These are phyloP conservation scores for Coniochaeta ligniaria DNA, from an alignment of 2,329 filamentous ascomycete genomes.

Conservation along the genomic window DNA sequence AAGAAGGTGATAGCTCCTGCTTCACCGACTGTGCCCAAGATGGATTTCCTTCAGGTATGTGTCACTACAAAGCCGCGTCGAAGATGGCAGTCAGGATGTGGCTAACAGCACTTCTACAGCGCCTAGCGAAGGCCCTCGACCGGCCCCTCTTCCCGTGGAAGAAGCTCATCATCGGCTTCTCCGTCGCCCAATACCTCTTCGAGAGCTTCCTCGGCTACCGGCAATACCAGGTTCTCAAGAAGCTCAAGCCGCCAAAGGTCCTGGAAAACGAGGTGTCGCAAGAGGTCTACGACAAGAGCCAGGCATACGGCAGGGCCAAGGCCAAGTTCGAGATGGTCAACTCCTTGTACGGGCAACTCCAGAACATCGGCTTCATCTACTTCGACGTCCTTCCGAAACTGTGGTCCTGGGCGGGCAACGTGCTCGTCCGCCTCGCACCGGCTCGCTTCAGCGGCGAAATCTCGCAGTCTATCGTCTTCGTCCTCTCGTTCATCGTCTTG, in stretches of 20 bases:
- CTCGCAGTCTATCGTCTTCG: constrained; percentile 84
- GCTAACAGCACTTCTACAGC: constrained; percentile 30
- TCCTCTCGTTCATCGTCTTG: constrained; percentile 78
- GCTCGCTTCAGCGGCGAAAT: constrained; percentile 84
- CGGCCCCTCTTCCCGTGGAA: constrained; percentile 96
- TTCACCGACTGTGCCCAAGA: constrained; percentile 17
- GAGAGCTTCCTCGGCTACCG: constrained; percentile 84
- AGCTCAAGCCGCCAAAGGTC: constrained; percentile 74
- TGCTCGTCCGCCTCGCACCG: constrained; percentile 69
- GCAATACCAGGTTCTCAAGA: constrained; percentile 81
- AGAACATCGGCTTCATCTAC: constrained; percentile 84
- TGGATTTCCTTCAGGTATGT: constrained; percentile 39
- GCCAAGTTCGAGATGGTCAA: constrained; percentile 79
- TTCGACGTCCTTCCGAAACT: constrained; percentile 86
- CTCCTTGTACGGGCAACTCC: constrained; percentile 76
- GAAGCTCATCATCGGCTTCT: constrained; percentile 90
- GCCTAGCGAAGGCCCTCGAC: constrained; percentile 80
- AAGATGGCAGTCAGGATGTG: not conserved
- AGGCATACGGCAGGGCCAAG: constrained; percentile 93
- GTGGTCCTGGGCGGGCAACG: constrained; percentile 73
- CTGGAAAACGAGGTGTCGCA: constrained; percentile 82
- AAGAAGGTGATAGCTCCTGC: not conserved
- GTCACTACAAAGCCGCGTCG: not conserved
- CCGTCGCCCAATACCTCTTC: constrained; percentile 81
- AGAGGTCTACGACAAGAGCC: constrained; percentile 89